Percentiles rank a stretch among this genome's conserved stretches.
These are phyloP conservation scores for Tylopilus sp. DNA, from an alignment of 1,284 basidiomycete species.

Conservation along the genomic window DNA sequence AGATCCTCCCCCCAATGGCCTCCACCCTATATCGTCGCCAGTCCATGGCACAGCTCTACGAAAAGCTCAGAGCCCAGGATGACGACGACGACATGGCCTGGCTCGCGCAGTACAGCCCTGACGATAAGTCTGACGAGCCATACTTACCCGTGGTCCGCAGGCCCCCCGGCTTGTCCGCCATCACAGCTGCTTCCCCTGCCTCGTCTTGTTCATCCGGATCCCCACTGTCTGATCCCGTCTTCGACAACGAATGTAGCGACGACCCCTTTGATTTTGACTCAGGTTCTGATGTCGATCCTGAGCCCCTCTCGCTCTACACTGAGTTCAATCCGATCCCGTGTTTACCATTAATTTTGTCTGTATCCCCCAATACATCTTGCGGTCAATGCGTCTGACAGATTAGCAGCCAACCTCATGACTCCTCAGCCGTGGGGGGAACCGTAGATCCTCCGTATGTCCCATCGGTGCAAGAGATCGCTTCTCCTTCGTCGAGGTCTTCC, in stretches of 20 bases:
- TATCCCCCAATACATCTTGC: slow-evolving; percentile 2
- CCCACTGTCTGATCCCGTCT: slow-evolving; percentile 18
- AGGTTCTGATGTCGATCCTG: slow-evolving; percentile 27
- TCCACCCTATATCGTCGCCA: slow-evolving; percentile 35
- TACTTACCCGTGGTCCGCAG: slow-evolving; percentile 21
- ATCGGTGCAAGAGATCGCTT: slow-evolving; percentile 3
- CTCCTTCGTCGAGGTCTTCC: slow-evolving; percentile 3
- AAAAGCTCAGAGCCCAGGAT: slow-evolving; percentile 34
- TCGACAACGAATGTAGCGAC: slow-evolving; percentile 25
- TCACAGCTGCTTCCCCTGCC: slow-evolving; percentile 26
- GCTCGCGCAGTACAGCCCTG: slow-evolving; percentile 34
- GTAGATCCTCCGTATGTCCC: slow-evolving; percentile 17
- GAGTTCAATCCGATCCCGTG: slow-evolving; percentile 9
- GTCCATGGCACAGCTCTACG: slow-evolving; percentile 35
- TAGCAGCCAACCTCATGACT: slow-evolving; percentile 21
- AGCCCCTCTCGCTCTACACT: slow-evolving; percentile 16
- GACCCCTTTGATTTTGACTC: slow-evolving; percentile 28
- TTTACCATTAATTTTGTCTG: slow-evolving; percentile 27
- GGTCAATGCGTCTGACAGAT: slow-evolving; percentile 16
- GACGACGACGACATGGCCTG: slow-evolving; percentile 35
- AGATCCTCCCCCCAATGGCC: slow-evolving; percentile 21
- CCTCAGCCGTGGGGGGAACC: not conserved
- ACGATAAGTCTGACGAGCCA: slow-evolving; percentile 31
- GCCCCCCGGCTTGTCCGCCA: slow-evolving; percentile 27
- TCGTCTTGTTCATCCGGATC: slow-evolving; percentile 24